Conservation (phyloP, 2,329 filamentous ascomycete genomes). For the Xylariaceae sp. region DNA sequence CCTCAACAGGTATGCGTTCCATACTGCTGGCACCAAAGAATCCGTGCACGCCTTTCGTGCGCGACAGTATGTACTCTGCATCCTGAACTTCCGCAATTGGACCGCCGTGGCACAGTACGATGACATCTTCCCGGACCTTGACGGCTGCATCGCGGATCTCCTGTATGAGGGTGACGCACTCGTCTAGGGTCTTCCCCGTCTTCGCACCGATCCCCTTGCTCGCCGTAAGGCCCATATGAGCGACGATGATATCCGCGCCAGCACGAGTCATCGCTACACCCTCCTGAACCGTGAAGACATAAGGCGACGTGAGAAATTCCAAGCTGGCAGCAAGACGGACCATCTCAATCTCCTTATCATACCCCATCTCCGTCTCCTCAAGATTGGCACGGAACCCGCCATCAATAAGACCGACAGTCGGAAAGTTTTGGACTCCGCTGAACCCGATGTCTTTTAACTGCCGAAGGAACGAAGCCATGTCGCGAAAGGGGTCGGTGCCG, state of each 20-base stretch:
- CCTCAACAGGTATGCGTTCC: slow-evolving; percentile 65
- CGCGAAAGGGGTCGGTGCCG: slow-evolving; percentile 65
- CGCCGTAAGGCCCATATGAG: slow-evolving; percentile 65
- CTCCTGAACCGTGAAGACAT: slow-evolving; percentile 63
- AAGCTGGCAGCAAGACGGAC: slow-evolving; percentile 55
- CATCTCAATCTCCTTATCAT: slow-evolving; percentile 63
- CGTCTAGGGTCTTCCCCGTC: slow-evolving; percentile 58
- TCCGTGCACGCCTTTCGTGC: slow-evolving; percentile 62
- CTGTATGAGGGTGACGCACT: slow-evolving; percentile 60
- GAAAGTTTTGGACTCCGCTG: slow-evolving; percentile 69
- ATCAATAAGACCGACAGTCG: slow-evolving; percentile 68
- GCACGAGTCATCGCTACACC: slow-evolving; percentile 58
- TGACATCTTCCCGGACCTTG: slow-evolving; percentile 52
- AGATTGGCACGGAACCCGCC: slow-evolving; percentile 62
- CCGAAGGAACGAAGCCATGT: slow-evolving; percentile 56
- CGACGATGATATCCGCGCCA: slow-evolving; percentile 64
- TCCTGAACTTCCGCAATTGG: slow-evolving; percentile 63
- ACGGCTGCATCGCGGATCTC: slow-evolving; percentile 59
- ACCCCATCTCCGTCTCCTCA: slow-evolving; percentile 70
- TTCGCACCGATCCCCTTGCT: slow-evolving; percentile 61
- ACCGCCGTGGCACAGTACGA: slow-evolving; percentile 68
- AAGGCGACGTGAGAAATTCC: slow-evolving; percentile 64
- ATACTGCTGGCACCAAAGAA: slow-evolving; percentile 70
- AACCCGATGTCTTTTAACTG: slow-evolving; percentile 62
- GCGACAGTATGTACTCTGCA: slow-evolving; percentile 57